Conservation (phyloP, 129 eudicot genomes). For the Ambrosia artemisiifolia region DNA sequence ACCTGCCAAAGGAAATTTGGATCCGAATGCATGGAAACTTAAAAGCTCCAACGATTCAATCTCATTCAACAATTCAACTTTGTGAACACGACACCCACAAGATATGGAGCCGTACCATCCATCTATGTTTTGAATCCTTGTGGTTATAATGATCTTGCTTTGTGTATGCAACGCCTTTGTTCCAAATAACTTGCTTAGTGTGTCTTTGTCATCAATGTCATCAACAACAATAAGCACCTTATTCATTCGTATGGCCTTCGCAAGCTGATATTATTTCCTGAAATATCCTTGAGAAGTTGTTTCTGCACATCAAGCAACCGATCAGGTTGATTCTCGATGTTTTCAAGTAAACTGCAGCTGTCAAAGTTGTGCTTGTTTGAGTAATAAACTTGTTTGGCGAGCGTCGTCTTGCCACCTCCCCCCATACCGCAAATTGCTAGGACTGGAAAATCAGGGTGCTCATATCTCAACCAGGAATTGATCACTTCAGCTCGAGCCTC, state of each 20-base stretch:
- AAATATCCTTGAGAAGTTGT: background rate
- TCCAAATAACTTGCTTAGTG: background rate
- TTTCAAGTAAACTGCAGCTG: background rate
- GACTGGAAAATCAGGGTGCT: background rate
- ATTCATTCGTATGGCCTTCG: background rate
- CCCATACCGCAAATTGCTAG: conserved; percentile 1
- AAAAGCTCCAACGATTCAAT: background rate
- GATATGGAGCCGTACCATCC: background rate
- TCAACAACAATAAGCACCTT: background rate
- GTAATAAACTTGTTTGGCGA: background rate
- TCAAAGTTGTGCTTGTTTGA: background rate
- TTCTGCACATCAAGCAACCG: background rate
- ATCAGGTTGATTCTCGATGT: background rate
- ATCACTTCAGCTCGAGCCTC: background rate
- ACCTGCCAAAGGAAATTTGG: background rate
- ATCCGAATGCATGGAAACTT: background rate
- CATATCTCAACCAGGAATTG: background rate
- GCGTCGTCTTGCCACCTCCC: background rate
- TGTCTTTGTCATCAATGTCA: background rate
- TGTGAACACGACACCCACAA: background rate
- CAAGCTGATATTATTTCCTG: background rate
- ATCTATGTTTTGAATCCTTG: background rate
- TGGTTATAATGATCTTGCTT: background rate
- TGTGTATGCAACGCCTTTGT: background rate
- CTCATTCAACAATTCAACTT: background rate